phyloP scores from a whole-genome alignment of 148 eudicot genomes.

The Silene uniflora region DNA sequence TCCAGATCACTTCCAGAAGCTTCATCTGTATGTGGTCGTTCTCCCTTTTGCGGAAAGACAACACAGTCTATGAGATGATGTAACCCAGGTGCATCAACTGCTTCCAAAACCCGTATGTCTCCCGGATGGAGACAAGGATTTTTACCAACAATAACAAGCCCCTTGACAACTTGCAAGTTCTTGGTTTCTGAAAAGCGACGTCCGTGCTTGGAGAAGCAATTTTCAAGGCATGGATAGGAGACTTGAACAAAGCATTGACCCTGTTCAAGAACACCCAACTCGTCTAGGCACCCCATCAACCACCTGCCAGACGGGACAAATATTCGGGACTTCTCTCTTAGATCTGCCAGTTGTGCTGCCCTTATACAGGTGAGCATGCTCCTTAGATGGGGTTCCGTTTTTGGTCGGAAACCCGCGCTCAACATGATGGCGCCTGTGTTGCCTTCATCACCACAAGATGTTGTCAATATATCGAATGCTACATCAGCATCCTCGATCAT shows the following conservation, averaged over 20 bases:
- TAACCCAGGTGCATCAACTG: slow-evolving; percentile 65
- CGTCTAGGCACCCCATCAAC: slow-evolving; percentile 94
- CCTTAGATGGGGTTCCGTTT: slow-evolving; percentile 68
- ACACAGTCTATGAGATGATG: slow-evolving; percentile 76
- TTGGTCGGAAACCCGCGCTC: slow-evolving; percentile 76
- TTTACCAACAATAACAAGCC: slow-evolving; percentile 66
- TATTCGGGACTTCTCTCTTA: slow-evolving; percentile 73
- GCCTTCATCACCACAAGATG: slow-evolving; percentile 74
- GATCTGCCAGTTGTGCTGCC: slow-evolving; percentile 72
- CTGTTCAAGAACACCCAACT: slow-evolving; percentile 62
- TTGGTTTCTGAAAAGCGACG: slow-evolving; percentile 48
- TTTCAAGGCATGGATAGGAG: slow-evolving; percentile 59
- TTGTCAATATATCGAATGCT: slow-evolving; percentile 67
- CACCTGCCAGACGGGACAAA: slow-evolving; percentile 76
- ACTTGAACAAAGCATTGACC: slow-evolving; percentile 87
- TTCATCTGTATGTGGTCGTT: slow-evolving; percentile 83
- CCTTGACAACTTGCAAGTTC: slow-evolving; percentile 48
- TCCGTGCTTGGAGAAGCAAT: slow-evolving; percentile 68
- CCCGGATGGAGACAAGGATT: slow-evolving; percentile 98
- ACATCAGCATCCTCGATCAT: slow-evolving; percentile 56
- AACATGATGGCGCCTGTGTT: slow-evolving; percentile 84
- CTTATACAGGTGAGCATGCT: slow-evolving; percentile 80
- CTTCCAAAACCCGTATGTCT: slow-evolving; percentile 74
- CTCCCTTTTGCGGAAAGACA: slow-evolving; percentile 86
- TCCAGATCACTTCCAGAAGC: slow-evolving; percentile 96